Evolutionary conservation across 2,329 filamentous ascomycete species (phyloP), one percentile per base, ranked within the genome.

Genomic region (Fusarium ambrosium): DNA sequence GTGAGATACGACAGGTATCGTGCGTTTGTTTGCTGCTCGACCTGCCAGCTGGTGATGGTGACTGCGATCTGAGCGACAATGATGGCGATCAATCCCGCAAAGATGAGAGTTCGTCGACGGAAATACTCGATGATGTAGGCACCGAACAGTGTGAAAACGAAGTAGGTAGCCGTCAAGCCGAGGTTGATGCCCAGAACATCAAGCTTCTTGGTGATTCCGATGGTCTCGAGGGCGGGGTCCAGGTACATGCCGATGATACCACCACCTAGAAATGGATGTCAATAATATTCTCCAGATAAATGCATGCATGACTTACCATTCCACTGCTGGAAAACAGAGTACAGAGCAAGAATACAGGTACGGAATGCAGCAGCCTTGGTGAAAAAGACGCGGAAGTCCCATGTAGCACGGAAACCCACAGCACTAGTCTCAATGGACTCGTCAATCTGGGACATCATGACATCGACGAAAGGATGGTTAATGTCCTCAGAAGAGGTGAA

Each of bases 361-460:
- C 76, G 64, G 36, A 70, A 77, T 0, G 67, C 43, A 1, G 72
- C 71, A 2, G 62, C 34, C 29, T 73, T 69, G 4, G 71, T 78
- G 43, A 77, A 78, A 37, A 78, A 78, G 37, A 77, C 39, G 11
- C 76, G 66, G 32, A 77, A 78, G 43, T 77, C 76, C 51, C 73
- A 78, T 0, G 72, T 62, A 1, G 73, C 75, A 14, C 64, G 41
- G 39, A 78, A 71, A 2, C 70, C 69, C 7, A 69, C 65, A 2
- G 20, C 60, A 6, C 62, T 64, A 2, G 58, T 73, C 65, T 78
- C 76, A 14, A 78, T 71, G 3, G 76, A 78, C 53, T 73, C 69
- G 13, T 77, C 76, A 20, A 78, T 78, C 62, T 77, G 76, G 3
- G 68, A 27, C 39, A 78, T 64, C 24, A 78, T 24, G 55, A 71